phyloP scores from a whole-genome alignment of 108 stramenopile genomes.

The Schizochytrium sp. region DNA sequence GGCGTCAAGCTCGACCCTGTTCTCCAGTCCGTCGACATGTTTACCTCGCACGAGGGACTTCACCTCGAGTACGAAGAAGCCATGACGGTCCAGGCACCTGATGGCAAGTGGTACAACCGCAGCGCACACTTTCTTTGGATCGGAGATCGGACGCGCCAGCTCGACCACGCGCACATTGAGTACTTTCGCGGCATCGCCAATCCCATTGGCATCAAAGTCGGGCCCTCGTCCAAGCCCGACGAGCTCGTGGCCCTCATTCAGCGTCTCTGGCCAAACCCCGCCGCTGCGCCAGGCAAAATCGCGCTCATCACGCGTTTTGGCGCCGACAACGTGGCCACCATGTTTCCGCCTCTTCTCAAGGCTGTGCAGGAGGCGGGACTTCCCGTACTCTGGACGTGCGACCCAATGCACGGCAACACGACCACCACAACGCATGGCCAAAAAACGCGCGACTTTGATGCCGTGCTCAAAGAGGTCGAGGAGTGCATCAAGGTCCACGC shows the following conservation, averaged over 20 bases:
- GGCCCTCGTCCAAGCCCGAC: constrained; percentile 70
- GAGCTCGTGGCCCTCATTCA: constrained; percentile 59
- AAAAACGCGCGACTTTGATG: constrained; percentile 93
- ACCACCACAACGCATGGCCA: constrained; percentile 71
- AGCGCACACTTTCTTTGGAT: constrained; percentile 98
- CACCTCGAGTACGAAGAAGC: constrained; percentile 95
- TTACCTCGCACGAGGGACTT: constrained; percentile 92
- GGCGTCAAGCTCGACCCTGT: constrained; percentile 69
- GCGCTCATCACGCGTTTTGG: constrained; percentile 97
- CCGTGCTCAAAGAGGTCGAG: constrained; percentile 80
- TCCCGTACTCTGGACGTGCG: constrained; percentile 81
- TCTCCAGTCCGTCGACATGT: constrained; percentile 81
- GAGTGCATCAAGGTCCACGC: constrained; percentile 98
- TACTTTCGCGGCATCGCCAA: constrained; percentile 91
- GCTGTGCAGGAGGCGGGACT: constrained; percentile 89
- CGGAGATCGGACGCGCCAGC: constrained; percentile 94
- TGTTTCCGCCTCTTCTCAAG: constrained; percentile 87
- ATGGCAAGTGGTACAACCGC: constrained; percentile 82
- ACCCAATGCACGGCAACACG: constrained; percentile 97
- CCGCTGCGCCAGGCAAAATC: constrained; percentile 66
- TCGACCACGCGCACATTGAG: constrained; percentile 94
- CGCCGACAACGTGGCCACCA: constrained; percentile 80
- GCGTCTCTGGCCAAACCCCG: neutral
- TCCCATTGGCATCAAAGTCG: constrained; percentile 91
- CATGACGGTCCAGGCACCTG: constrained; percentile 51